These are phyloP conservation scores for Kwoniella shandongensis DNA, from an alignment of 768 basidiomycete species.

Conservation along the genomic window DNA sequence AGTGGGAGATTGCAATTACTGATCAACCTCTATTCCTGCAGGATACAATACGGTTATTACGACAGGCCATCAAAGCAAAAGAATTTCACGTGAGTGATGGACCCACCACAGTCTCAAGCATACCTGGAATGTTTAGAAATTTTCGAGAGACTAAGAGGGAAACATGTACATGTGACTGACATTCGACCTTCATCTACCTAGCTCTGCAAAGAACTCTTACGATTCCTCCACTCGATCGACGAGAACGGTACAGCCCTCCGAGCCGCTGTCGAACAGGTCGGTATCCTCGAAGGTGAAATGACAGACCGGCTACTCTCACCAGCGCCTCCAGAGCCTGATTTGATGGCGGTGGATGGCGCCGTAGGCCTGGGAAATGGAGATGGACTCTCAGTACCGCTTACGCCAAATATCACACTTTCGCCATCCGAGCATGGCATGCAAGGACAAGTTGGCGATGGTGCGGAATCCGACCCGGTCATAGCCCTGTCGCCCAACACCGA, in stretches of 20 bases:
- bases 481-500: too few species aligned
- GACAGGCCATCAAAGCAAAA: conserved; percentile 69
- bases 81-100: conserved; percentile 68
- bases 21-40: conserved; percentile 25
- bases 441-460: background rate
- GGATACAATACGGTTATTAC: conserved; percentile 78
- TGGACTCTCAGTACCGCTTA: too few species aligned
- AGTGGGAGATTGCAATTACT: too few species aligned
- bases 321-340: background rate
- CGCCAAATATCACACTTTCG: too few species aligned
- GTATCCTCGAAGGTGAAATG: conserved; percentile 12
- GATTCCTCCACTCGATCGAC: conserved; percentile 90
- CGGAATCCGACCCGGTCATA: too few species aligned
- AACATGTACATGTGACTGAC: too few species aligned
- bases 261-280: conserved; percentile 32
- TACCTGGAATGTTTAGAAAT: too few species aligned
- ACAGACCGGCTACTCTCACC: background rate
- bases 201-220: conserved; percentile 83
- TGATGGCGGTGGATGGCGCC: background rate
- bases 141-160: too few species aligned
- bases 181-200: too few species aligned
- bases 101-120: too few species aligned
- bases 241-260: conserved; percentile 63
- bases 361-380: too few species aligned
- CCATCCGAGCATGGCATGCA: background rate